These are phyloP conservation scores for Bryoglossum gracile DNA, from an alignment of 495 filamentous ascomycete genomes.

Conservation along the genomic window DNA sequence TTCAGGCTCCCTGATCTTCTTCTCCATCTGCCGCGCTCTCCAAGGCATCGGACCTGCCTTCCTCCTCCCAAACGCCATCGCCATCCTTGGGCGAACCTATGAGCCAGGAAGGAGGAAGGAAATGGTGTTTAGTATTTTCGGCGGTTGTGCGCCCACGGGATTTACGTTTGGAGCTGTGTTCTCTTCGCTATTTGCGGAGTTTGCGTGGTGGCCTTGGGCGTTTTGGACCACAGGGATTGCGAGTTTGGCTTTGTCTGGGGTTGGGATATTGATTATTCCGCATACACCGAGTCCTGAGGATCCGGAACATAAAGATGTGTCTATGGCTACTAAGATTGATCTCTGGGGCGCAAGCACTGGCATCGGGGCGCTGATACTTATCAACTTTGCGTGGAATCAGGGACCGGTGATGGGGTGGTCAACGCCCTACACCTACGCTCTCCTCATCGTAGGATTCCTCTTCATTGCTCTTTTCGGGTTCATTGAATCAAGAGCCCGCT, in stretches of 20 bases:
- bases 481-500: slow-evolving; percentile 35
- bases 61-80: slow-evolving; percentile 54
- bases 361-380: slow-evolving; percentile 47
- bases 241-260: slow-evolving; percentile 32
- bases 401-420: slow-evolving; percentile 52
- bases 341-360: slow-evolving; percentile 41
- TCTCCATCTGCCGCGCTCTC: slow-evolving; percentile 51
- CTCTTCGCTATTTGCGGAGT: slow-evolving; percentile 41
- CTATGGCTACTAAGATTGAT: slow-evolving; percentile 37
- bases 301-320: slow-evolving; percentile 14
- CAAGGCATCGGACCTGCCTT: slow-evolving; percentile 57
- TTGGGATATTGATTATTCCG: slow-evolving; percentile 44
- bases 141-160: slow-evolving; percentile 52
- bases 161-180: slow-evolving; percentile 44
- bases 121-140: slow-evolving; percentile 58
- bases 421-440: slow-evolving; percentile 42
- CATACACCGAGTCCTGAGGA: slow-evolving; percentile 27
- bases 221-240: slow-evolving; percentile 51
- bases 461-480: slow-evolving; percentile 42
- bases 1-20: slow-evolving; percentile 37
- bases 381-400: slow-evolving; percentile 59
- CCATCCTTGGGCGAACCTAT: slow-evolving; percentile 54
- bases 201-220: slow-evolving; percentile 60
- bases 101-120: slow-evolving; percentile 47
- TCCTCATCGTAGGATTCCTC: slow-evolving; percentile 50